These are phyloP conservation scores for Backusella circina DNA, from an alignment of 192 early-diverging fungal species.

Conservation along the genomic window DNA sequence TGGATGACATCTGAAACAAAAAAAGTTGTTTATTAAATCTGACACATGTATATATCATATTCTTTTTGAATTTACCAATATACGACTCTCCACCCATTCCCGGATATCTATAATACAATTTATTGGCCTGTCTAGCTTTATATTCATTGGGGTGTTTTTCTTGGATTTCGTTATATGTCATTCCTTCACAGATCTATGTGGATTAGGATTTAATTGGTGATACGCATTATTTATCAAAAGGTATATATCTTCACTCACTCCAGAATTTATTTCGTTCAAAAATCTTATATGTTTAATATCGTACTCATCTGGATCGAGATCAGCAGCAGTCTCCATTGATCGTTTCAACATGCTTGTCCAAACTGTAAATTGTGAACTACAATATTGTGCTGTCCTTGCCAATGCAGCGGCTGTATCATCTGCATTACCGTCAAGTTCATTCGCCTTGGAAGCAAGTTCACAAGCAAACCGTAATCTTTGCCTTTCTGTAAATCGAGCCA, in stretches of 20 bases:
- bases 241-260: constrained; percentile 35
- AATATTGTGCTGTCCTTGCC: constrained; percentile 65
- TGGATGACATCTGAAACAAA: constrained; percentile 81
- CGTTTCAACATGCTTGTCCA: constrained; percentile 91
- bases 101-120: constrained; percentile 93
- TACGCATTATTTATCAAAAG: background rate
- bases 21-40: background rate
- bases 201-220: background rate
- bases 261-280: constrained; percentile 92
- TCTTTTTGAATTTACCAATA: constrained; percentile 28
- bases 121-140: constrained; percentile 74
- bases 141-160: constrained; percentile 77
- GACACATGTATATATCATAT: background rate
- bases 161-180: constrained; percentile 82
- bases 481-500: constrained; percentile 71
- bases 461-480: constrained; percentile 50
- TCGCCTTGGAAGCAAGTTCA: constrained; percentile 25
- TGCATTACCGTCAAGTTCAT: background rate
- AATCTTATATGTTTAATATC: constrained; percentile 76
- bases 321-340: constrained; percentile 79
- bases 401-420: constrained; percentile 51
- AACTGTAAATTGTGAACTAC: constrained; percentile 50
- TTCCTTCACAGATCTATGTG: constrained; percentile 56
- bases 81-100: constrained; percentile 96
- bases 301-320: constrained; percentile 75